Conservation (phyloP, 768 basidiomycete genomes). For the Leccinum obscurum region DNA sequence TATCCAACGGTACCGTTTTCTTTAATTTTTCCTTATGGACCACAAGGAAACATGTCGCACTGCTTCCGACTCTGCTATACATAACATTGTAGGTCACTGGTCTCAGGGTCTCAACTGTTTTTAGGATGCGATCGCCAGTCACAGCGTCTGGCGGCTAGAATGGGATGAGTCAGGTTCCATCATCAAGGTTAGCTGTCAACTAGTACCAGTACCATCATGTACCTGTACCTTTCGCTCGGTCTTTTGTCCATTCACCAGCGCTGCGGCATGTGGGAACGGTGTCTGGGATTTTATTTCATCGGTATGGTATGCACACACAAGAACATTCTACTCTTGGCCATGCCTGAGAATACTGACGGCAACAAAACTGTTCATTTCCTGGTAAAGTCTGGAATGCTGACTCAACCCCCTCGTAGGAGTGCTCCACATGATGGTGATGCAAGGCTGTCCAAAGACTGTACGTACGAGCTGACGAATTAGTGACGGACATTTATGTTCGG, state of each 20-base stretch:
- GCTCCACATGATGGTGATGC: neutral
- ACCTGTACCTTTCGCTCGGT: neutral
- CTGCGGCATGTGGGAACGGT: neutral
- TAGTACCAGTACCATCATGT: neutral
- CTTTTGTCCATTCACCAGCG: neutral
- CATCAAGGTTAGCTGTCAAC: neutral
- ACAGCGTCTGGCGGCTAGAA: neutral
- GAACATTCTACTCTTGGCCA: slow-evolving; percentile 3
- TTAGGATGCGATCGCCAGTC: neutral
- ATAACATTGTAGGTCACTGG: neutral
- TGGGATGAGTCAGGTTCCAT: neutral
- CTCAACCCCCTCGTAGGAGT: neutral
- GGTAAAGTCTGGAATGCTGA: neutral
- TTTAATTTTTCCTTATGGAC: neutral
- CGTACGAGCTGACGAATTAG: slow-evolving; percentile 2
- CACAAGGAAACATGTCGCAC: neutral
- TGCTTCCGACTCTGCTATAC: neutral
- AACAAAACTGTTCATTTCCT: neutral
- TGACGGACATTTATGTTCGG: neutral
- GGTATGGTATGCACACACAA: neutral
- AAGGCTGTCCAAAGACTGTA: slow-evolving; percentile 3
- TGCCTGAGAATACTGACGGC: neutral
- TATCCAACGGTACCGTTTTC: neutral
- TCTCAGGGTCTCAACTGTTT: neutral
- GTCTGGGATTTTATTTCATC: neutral